Evolutionary conservation across 2,329 filamentous ascomycete species (phyloP).

Genomic region (Cercospora canescens): DNA sequence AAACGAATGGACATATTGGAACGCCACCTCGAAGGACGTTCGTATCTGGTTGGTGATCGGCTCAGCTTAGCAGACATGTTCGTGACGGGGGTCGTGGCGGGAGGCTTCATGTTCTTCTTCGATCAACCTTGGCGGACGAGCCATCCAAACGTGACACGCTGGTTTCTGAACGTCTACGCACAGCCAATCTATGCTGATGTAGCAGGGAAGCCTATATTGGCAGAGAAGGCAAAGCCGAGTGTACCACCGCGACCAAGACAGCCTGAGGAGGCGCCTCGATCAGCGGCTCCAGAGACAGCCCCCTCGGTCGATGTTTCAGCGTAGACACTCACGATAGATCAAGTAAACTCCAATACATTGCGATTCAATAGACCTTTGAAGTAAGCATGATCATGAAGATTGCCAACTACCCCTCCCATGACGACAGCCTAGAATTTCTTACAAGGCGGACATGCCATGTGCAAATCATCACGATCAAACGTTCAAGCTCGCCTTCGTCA

Average conservation of each 20-base stretch:
- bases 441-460: too few relatives aligned
- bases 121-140: slow-evolving; percentile 83
- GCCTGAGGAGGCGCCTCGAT: neutral
- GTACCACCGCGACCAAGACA: neutral
- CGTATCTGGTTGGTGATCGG: slow-evolving; percentile 96
- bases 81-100: slow-evolving; percentile 72
- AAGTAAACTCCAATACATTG: neutral
- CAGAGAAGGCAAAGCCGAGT: neutral
- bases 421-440: too few relatives aligned
- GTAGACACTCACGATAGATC: neutral
- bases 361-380: too few relatives aligned
- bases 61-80: slow-evolving; percentile 96
- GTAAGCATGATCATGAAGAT: too few relatives aligned
- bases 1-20: slow-evolving; percentile 75
- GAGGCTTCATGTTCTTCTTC: slow-evolving; percentile 92
- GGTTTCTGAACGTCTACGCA: neutral
- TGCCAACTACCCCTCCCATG: too few relatives aligned
- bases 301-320: neutral
- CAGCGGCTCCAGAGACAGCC: neutral
- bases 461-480: too few relatives aligned
- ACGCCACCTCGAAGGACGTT: slow-evolving; percentile 86
- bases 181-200: neutral
- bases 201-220: neutral
- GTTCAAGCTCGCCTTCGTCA: too few relatives aligned
- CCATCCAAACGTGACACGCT: slow-evolving; percentile 20